A percentile compares a stretch with the other conserved stretches of the same genome.
Conservation (phyloP, 768 basidiomycete species). For the Cystofilobasidium ferigula region DNA sequence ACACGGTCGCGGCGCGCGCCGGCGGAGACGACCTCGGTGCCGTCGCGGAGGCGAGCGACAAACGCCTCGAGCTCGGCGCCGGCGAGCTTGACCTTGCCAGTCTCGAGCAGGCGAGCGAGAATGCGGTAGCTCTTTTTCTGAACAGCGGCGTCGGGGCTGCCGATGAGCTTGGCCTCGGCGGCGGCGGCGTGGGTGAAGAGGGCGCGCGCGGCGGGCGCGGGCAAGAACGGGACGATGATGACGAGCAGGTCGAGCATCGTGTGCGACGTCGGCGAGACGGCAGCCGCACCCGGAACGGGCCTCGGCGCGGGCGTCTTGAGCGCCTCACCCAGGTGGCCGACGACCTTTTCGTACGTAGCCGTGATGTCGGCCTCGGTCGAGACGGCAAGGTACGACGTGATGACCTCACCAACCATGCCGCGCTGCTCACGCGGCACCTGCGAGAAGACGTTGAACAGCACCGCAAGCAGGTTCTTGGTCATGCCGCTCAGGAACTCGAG, state of each 20-base stretch:
- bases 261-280: conserved; percentile 43
- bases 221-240: conserved; percentile 66
- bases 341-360: conserved; percentile 70
- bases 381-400: conserved; percentile 73
- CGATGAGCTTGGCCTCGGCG: conserved; percentile 49
- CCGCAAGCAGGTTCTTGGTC: conserved; percentile 84
- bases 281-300: background rate
- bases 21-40: conserved; percentile 54
- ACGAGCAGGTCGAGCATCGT: conserved; percentile 67
- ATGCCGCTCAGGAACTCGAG: conserved; percentile 62
- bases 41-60: conserved; percentile 55
- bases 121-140: conserved; percentile 94
- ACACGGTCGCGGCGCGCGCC: conserved; percentile 93
- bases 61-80: conserved; percentile 47
- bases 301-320: conserved; percentile 26
- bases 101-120: conserved; percentile 61
- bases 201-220: conserved; percentile 49
- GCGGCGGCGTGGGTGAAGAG: conserved; percentile 63
- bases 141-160: conserved; percentile 68
- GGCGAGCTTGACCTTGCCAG: conserved; percentile 44
- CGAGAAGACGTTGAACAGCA: conserved; percentile 93
- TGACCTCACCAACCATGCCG: conserved; percentile 73
- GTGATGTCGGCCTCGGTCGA: conserved; percentile 64
- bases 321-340: conserved; percentile 40
- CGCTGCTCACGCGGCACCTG: conserved; percentile 63